A percentile compares a stretch with the other conserved stretches of the same genome.
phyloP scores from a whole-genome alignment of 257 asterid genomes.

The Anisodus acutangulus region DNA sequence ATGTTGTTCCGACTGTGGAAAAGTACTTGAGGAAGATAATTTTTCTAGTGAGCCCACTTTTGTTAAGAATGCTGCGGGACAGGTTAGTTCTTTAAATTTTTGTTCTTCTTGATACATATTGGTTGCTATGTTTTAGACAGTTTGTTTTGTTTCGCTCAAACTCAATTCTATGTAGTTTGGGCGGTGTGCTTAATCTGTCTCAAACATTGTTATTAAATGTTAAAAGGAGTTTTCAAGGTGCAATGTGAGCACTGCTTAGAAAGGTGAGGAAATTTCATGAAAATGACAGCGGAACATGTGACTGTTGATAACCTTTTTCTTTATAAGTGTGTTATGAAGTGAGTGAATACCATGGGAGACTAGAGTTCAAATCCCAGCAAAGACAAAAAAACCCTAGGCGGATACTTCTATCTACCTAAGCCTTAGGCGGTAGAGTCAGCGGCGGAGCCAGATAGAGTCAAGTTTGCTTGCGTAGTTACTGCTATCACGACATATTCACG shows the following conservation, averaged over 20 bases:
- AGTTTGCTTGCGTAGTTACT: too few relatives aligned
- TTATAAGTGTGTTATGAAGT: neutral
- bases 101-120: neutral
- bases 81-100: slow-evolving; percentile 45
- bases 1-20: slow-evolving; percentile 67
- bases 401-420: neutral
- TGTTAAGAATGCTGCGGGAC: slow-evolving; percentile 61
- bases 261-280: neutral
- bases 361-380: neutral
- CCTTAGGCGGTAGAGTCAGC: neutral
- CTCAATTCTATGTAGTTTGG: neutral
- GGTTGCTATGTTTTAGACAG: neutral
- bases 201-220: neutral
- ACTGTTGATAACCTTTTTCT: too few relatives aligned
- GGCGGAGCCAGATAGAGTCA: too few relatives aligned
- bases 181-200: neutral
- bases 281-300: neutral
- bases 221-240: slow-evolving; percentile 12
- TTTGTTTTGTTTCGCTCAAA: neutral
- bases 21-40: slow-evolving; percentile 60
- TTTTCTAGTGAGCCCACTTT: slow-evolving; percentile 56
- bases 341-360: neutral
- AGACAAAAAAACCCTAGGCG: neutral
- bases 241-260: neutral
- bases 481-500: too few relatives aligned